Percentiles rank a stretch among this genome's conserved stretches.
Evolutionary conservation across 495 filamentous ascomycete species (phyloP).

Genomic region (Podospora comata): DNA sequence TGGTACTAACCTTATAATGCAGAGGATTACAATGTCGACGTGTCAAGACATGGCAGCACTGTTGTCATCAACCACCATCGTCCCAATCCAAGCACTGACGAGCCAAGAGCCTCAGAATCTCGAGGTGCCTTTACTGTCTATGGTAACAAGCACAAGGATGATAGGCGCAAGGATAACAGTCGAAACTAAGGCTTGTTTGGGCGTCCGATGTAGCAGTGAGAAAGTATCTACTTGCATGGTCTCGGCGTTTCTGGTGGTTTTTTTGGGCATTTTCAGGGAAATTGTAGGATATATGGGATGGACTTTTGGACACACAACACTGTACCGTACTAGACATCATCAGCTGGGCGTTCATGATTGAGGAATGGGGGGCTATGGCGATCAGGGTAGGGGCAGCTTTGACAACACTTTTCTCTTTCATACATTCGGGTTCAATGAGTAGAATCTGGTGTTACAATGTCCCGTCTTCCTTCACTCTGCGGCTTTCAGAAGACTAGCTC

Average conservation of each 20-base stretch:
- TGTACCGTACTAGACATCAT: neutral
- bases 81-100: slow-evolving; percentile 16
- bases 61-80: slow-evolving; percentile 23
- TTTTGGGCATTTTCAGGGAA: neutral
- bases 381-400: neutral
- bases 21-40: slow-evolving; percentile 4
- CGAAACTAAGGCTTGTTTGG: neutral
- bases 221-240: neutral
- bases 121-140: neutral
- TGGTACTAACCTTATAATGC: neutral
- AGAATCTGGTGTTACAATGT: too few species aligned
- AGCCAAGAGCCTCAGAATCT: slow-evolving; percentile 22
- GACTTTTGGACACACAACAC: neutral
- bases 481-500: too few species aligned
- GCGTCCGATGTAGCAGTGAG: neutral
- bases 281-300: neutral
- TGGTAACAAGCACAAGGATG: neutral
- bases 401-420: too few species aligned
- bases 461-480: too few species aligned
- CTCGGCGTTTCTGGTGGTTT: neutral
- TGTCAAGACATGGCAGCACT: neutral
- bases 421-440: too few species aligned
- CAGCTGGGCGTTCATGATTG: neutral
- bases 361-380: neutral
- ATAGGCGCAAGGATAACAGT: neutral